Conservation (phyloP, 1,284 basidiomycete species). For the Xanthoconium separans region DNA sequence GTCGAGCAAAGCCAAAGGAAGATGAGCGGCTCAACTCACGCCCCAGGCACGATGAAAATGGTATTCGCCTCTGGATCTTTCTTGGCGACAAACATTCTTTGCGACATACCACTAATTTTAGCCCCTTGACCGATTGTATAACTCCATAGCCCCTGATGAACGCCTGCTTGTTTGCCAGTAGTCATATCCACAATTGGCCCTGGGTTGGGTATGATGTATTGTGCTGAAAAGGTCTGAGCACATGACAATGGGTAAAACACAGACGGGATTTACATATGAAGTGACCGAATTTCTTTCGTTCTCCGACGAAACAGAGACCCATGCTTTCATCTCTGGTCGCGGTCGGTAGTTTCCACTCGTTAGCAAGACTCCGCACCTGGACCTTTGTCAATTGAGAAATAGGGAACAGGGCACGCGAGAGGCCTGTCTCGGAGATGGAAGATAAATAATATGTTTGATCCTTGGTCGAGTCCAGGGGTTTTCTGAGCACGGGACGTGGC, state of each 20-base stretch:
- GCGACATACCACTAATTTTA: conserved; percentile 59
- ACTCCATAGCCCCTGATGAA: conserved; percentile 82
- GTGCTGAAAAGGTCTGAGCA: conserved; percentile 45
- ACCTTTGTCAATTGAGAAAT: conserved; percentile 67
- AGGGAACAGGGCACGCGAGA: conserved; percentile 78
- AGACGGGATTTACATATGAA: conserved; percentile 62
- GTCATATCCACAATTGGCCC: conserved; percentile 66
- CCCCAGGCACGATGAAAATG: conserved; percentile 75
- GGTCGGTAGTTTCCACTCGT: conserved; percentile 66
- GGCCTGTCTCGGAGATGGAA: conserved; percentile 64
- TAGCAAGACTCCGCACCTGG: conserved; percentile 79
- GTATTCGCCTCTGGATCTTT: conserved; percentile 67
- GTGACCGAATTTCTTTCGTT: conserved; percentile 69
- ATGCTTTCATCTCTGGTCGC: conserved; percentile 86
- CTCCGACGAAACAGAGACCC: conserved; percentile 96
- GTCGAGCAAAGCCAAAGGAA: not conserved
- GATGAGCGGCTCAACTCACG: conserved; percentile 44
- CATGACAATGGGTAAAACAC: conserved; percentile 5
- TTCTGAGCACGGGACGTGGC: conserved; percentile 60
- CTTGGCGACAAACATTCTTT: conserved; percentile 72
- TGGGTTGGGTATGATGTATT: conserved; percentile 71
- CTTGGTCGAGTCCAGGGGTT: conserved; percentile 68
- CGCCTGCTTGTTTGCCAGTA: conserved; percentile 54
- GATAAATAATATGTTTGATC: conserved; percentile 96
- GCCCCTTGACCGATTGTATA: conserved; percentile 87